These are phyloP conservation scores for Zymoseptoria passerinii DNA, from an alignment of 2,329 filamentous ascomycete species.

Conservation along the genomic window DNA sequence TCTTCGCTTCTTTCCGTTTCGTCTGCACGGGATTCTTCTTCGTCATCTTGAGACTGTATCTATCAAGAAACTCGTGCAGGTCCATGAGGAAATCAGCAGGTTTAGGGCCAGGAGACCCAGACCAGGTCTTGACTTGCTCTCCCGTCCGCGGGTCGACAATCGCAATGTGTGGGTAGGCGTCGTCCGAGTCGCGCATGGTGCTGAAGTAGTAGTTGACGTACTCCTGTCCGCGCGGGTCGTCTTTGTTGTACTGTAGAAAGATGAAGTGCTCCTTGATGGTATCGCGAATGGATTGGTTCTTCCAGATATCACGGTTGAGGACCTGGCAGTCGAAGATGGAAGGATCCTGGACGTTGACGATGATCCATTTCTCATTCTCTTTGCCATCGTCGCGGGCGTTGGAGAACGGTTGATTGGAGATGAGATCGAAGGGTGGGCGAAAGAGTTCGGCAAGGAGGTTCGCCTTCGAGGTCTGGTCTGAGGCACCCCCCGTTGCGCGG, in stretches of 20 bases:
- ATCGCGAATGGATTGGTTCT: slow-evolving; percentile 69
- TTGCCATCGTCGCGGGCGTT: slow-evolving; percentile 77
- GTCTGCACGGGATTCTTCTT: slow-evolving; percentile 90
- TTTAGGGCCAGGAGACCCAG: slow-evolving; percentile 68
- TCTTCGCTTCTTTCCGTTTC: slow-evolving; percentile 56
- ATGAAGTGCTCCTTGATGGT: slow-evolving; percentile 86
- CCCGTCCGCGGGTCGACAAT: slow-evolving; percentile 93
- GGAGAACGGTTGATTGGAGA: slow-evolving; percentile 73
- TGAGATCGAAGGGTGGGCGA: slow-evolving; percentile 83
- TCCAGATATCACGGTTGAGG: slow-evolving; percentile 93
- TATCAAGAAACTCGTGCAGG: slow-evolving; percentile 90
- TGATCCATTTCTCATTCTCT: slow-evolving; percentile 82
- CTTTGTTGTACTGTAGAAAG: slow-evolving; percentile 89
- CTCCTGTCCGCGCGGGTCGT: slow-evolving; percentile 65
- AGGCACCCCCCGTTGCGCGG: slow-evolving; percentile 56
- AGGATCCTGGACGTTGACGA: slow-evolving; percentile 92
- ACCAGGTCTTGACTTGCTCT: slow-evolving; percentile 96
- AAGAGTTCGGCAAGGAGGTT: slow-evolving; percentile 84
- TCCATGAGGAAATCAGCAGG: slow-evolving; percentile 80
- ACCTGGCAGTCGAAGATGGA: slow-evolving; percentile 91
- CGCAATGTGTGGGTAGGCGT: slow-evolving; percentile 90
- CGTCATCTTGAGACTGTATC: slow-evolving; percentile 80
- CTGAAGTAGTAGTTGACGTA: slow-evolving; percentile 90
- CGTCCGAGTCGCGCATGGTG: slow-evolving; percentile 61
- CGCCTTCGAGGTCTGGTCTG: slow-evolving; percentile 59